Evolutionary conservation across 202 grass and related monocot genomes (phyloP).

Genomic region (Brachypodium distachyon): DNA sequence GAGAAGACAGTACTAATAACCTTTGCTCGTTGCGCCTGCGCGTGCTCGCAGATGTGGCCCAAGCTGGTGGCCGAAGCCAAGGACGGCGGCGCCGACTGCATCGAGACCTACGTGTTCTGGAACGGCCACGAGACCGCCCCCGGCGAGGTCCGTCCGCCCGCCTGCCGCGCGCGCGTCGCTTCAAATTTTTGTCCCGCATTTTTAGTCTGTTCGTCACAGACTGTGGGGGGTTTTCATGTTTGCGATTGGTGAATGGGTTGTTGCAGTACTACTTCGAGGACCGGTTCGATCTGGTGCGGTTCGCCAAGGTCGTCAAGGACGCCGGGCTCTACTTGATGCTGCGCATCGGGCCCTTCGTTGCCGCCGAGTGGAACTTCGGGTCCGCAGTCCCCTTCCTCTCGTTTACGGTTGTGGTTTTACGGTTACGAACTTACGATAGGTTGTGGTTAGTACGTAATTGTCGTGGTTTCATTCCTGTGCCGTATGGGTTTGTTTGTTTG

Average conservation of each 20-base stretch:
- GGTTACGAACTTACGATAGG: not conserved
- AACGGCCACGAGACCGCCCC: conserved; percentile 88
- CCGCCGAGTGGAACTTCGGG: conserved; percentile 95
- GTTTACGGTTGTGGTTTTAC: not conserved
- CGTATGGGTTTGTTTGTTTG: not conserved
- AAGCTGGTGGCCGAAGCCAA: conserved; percentile 74
- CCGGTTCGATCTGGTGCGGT: conserved; percentile 80
- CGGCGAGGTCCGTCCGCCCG: conserved; percentile 49
- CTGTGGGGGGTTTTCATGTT: not conserved
- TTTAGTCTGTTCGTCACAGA: not conserved
- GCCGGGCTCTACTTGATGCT: conserved; percentile 81
- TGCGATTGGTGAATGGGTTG: conserved; percentile 3
- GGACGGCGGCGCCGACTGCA: conserved; percentile 70
- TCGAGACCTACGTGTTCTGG: conserved; percentile 99
- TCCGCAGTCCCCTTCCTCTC: not conserved
- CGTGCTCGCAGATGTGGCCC: conserved; percentile 83
- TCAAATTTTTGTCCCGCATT: not conserved
- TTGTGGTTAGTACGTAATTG: not conserved
- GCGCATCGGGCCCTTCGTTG: conserved; percentile 90
- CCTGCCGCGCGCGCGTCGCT: not conserved
- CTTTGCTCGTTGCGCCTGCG: not conserved
- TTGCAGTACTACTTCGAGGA: conserved; percentile 96
- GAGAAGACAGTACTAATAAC: not conserved
- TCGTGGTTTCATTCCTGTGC: not conserved
- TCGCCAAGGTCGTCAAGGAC: conserved; percentile 52